phyloP scores from a whole-genome alignment of 805 yeast genomes.

The Ogataea zsoltii region DNA sequence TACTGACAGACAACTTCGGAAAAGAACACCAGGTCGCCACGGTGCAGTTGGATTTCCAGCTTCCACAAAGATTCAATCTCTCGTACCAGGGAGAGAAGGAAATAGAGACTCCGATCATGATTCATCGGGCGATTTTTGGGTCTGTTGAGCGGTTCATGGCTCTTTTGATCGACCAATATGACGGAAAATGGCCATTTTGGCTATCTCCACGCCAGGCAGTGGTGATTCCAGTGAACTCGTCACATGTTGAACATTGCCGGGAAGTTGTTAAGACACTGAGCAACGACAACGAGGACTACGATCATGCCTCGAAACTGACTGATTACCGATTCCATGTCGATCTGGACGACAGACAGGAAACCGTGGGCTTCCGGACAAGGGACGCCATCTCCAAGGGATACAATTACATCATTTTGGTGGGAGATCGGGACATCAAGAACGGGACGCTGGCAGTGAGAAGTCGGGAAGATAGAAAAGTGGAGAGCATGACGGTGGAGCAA shows the following conservation, averaged over 20 bases:
- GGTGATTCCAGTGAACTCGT: conserved; percentile 73
- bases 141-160: conserved; percentile 93
- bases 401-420: conserved; percentile 79
- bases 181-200: conserved; percentile 99
- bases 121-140: conserved; percentile 94
- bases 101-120: conserved; percentile 79
- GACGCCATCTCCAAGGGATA: conserved; percentile 77
- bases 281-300: conserved; percentile 43
- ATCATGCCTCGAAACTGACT: conserved; percentile 53
- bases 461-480: conserved; percentile 48
- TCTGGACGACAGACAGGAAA: conserved; percentile 69
- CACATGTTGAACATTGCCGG: conserved; percentile 58
- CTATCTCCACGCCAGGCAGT: conserved; percentile 87
- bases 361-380: conserved; percentile 78
- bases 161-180: conserved; percentile 81
- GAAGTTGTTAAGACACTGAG: conserved; percentile 45
- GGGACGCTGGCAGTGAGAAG: conserved; percentile 65
- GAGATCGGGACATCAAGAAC: conserved; percentile 73
- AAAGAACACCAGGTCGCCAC: conserved; percentile 95
- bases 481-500: conserved; percentile 48
- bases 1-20: conserved; percentile 75
- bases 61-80: conserved; percentile 81
- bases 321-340: conserved; percentile 71
- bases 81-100: conserved; percentile 59
- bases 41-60: conserved; percentile 90